These are phyloP conservation scores for Termitomyces bulborhizus DNA, from an alignment of 768 basidiomycete genomes.

Conservation along the genomic window DNA sequence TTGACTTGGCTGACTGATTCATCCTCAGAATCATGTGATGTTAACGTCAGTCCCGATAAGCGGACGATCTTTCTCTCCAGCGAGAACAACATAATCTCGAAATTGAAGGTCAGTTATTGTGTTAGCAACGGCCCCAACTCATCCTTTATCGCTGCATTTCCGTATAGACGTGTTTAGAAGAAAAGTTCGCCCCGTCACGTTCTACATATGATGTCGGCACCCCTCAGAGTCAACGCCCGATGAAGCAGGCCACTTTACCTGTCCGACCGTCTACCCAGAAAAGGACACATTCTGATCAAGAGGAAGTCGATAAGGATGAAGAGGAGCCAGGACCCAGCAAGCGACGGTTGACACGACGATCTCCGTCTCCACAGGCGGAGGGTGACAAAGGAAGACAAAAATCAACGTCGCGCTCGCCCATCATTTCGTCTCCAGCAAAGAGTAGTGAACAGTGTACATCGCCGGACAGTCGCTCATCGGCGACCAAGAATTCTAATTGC, in stretches of 20 bases:
- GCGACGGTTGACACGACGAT: not conserved
- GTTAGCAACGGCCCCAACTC: no score
- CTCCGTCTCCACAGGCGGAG: not conserved
- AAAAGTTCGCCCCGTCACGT: conserved; percentile 59
- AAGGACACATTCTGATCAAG: conserved; percentile 1
- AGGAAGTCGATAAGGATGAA: not conserved
- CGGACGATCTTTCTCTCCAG: conserved; percentile 90
- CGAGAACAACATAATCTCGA: conserved; percentile 71
- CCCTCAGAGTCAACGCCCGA: conserved; percentile 12
- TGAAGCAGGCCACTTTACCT: conserved; percentile 18
- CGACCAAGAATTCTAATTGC: not conserved
- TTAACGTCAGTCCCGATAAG: conserved; percentile 97
- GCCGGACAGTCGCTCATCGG: not conserved
- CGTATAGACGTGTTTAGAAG: conserved; percentile 59
- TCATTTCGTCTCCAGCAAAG: not conserved
- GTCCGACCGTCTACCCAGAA: conserved; percentile 4
- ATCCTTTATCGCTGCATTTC: no score
- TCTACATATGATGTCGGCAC: conserved; percentile 59
- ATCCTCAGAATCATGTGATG: conserved; percentile 66
- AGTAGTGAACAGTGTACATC: not conserved
- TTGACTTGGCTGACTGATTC: not conserved
- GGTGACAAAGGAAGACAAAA: not conserved
- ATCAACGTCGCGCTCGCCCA: not conserved
- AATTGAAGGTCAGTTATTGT: conserved; percentile 43
- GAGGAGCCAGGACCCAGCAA: not conserved